A percentile compares a stretch with the other conserved stretches of the same genome.
phyloP scores from a whole-genome alignment of 2,329 filamentous ascomycete species.

The Rutstroemia sp. region DNA sequence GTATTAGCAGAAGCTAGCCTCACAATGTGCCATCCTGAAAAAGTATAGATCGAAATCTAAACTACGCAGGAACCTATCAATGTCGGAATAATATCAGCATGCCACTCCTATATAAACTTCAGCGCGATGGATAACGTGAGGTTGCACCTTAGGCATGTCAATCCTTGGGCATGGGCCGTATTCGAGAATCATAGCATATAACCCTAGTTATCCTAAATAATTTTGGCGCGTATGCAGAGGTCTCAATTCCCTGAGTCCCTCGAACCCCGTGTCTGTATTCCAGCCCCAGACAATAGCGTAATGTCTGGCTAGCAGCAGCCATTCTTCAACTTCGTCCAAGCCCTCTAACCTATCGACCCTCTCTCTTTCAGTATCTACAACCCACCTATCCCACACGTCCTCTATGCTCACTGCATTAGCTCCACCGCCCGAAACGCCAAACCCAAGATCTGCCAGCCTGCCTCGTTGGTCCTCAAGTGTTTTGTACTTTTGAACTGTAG shows the following conservation, averaged over 20 bases:
- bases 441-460: constrained; percentile 60
- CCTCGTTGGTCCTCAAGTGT: constrained; percentile 59
- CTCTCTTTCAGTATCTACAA: constrained; percentile 63
- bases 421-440: constrained; percentile 37
- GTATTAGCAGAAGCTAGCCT: too few relatives aligned
- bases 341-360: constrained; percentile 75
- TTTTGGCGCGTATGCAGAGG: background rate
- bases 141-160: background rate
- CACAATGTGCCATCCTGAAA: too few relatives aligned
- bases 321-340: constrained; percentile 92
- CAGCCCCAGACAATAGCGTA: constrained; percentile 90
- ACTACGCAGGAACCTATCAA: background rate
- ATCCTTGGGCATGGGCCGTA: background rate
- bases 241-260: background rate
- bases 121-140: background rate
- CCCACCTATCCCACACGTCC: constrained; percentile 73
- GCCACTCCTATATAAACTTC: background rate
- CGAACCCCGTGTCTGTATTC: constrained; percentile 30
- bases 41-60: too few relatives aligned
- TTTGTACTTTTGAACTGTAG: constrained; percentile 69
- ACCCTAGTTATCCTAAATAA: background rate
- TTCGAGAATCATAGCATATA: background rate
- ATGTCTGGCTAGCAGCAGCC: constrained; percentile 77
- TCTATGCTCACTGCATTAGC: constrained; percentile 53
- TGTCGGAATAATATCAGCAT: background rate